A percentile compares a stretch with the other conserved stretches of the same genome.
These are phyloP conservation scores for Kluyveromyces nonfermentans DNA, from an alignment of 805 yeast species.

Conservation along the genomic window DNA sequence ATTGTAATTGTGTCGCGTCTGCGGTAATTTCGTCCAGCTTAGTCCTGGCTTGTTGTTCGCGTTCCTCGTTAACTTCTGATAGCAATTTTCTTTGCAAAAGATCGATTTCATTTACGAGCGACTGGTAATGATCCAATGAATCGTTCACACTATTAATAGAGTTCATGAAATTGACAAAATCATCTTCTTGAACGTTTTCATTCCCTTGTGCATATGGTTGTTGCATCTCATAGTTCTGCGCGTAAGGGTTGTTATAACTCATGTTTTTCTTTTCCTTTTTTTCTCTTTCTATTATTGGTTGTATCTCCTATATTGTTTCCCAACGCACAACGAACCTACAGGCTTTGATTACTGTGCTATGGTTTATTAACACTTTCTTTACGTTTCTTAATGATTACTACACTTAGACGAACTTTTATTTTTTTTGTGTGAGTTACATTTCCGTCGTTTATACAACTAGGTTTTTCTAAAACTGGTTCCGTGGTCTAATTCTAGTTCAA, in stretches of 20 bases:
- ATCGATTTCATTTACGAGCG: slow-evolving; percentile 59
- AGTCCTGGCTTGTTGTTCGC: slow-evolving; percentile 56
- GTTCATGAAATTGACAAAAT: slow-evolving; percentile 57
- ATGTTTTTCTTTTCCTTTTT: slow-evolving; percentile 8
- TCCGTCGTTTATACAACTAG: background rate
- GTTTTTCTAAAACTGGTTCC: background rate
- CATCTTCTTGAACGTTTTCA: slow-evolving; percentile 23
- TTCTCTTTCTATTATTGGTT: background rate
- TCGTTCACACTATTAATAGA: slow-evolving; percentile 60
- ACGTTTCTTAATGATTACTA: background rate
- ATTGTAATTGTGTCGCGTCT: slow-evolving; percentile 73
- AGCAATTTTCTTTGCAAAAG: slow-evolving; percentile 60
- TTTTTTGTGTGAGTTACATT: background rate
- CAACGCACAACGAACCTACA: background rate
- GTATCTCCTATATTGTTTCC: background rate
- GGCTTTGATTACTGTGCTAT: too few relatives aligned
- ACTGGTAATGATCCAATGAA: slow-evolving; percentile 61
- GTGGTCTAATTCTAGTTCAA: background rate
- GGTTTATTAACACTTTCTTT: too few relatives aligned
- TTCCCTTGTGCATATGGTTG: slow-evolving; percentile 13
- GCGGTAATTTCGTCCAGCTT: slow-evolving; percentile 69
- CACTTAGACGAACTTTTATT: background rate
- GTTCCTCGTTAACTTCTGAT: slow-evolving; percentile 63
- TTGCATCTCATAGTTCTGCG: slow-evolving; percentile 17
- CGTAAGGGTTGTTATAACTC: slow-evolving; percentile 28